Evolutionary conservation across 192 early-diverging fungal genomes (phyloP), one percentile per base, ranked within the genome.

Genomic region (Coemansia sp.): DNA sequence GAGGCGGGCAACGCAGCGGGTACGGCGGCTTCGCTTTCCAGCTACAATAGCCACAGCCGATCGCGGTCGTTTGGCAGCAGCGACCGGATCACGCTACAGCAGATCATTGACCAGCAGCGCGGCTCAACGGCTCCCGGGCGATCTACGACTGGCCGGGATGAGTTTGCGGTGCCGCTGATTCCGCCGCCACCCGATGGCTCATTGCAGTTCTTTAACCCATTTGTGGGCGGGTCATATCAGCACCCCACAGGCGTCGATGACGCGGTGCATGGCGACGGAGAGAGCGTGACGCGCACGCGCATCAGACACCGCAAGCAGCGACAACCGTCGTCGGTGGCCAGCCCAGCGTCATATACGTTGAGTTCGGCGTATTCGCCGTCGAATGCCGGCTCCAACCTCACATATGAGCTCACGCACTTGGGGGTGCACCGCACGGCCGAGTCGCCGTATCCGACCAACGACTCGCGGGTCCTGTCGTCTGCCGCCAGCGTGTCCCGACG

Each of bases 321-420:
- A 33, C 55, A 74, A 36, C 50, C 71, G 31, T 70, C 72, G 20
- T 68, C 77, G 28, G 68, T 75, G 1, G 64, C 64, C 41, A 82
- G 79, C 37, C 79, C 79, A 0, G 53, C 60, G 13, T 55, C 52
- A 0, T 82, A 82, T 23, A 82, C 79, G 28, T 18, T 76, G 13
- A 73, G 62, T 64, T 82, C 79, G 7, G 74, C 70, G 25, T 82
- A 82, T 62, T 72, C 78, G 50, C 73, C 78, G 5, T 82, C 79
- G 26, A 69, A 76, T 42, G 79, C 79, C 1, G 79, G 70, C 9
- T 82, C 79, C 59, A 75, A 76, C 18, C 48, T 73, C 42, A 70
- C 73, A 3, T 75, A 82, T 43, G 79, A 82, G 70, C 73, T 82
- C 38, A 75, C 79, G 0, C 76, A 70, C 35, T 59, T 82, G 28